These are phyloP conservation scores for Phialocephala sp. DNA, from an alignment of 2,329 filamentous ascomycete genomes.

Conservation along the genomic window DNA sequence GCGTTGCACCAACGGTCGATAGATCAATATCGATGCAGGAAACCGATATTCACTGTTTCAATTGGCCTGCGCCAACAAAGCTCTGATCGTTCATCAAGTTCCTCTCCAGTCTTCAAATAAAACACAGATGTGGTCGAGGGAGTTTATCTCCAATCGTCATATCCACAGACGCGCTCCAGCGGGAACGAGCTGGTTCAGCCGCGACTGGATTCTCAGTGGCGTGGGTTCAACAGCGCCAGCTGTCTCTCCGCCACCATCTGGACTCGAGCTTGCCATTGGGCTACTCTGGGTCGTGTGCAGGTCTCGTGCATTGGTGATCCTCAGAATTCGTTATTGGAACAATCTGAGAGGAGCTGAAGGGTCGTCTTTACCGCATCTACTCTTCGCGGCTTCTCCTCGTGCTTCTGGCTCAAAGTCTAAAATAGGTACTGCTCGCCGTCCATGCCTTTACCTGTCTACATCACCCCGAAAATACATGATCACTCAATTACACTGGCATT, in stretches of 20 bases:
- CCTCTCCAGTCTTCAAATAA: constrained; percentile 4
- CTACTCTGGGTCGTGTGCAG: constrained; percentile 5
- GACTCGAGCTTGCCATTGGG: constrained; percentile 10
- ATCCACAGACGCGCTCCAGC: neutral
- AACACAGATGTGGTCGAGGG: neutral
- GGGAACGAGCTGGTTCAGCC: neutral
- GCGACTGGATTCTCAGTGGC: neutral
- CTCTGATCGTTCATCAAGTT: neutral
- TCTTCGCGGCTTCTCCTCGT: constrained; percentile 14
- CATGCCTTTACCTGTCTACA: neutral
- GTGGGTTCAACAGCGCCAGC: constrained; percentile 12
- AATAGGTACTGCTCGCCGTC: constrained; percentile 7
- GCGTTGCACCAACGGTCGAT: neutral
- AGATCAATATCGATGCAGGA: constrained; percentile 7
- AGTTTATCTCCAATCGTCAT: neutral
- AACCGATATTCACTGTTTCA: constrained; percentile 2
- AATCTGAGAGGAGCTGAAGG: constrained; percentile 11
- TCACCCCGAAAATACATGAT: neutral
- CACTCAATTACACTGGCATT: neutral
- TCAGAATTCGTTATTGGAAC: constrained; percentile 10
- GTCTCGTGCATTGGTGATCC: constrained; percentile 11
- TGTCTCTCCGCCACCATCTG: neutral
- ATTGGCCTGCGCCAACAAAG: neutral
- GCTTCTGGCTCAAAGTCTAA: neutral
- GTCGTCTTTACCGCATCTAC: constrained; percentile 7